Evolutionary conservation across 345 rosid genomes (phyloP).

Genomic region (Citrus reticulata): DNA sequence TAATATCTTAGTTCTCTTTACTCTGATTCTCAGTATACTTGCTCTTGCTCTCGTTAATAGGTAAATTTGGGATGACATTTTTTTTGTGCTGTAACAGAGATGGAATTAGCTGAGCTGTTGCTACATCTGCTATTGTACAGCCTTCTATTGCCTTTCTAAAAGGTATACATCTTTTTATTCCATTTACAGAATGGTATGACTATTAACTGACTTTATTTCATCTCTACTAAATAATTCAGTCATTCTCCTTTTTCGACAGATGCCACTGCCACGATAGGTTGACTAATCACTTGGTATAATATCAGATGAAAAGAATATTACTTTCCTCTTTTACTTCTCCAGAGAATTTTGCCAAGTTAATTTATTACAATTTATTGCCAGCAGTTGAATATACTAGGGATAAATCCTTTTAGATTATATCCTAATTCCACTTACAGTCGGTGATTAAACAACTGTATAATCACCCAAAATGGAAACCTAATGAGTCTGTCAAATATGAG

Average conservation of each 20-base stretch:
- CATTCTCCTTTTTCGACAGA: neutral
- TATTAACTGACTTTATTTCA: neutral
- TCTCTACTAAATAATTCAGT: neutral
- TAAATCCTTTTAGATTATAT: too few relatives aligned
- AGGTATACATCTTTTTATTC: constrained; percentile 11
- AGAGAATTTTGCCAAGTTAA: too few relatives aligned
- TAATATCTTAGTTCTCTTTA: neutral
- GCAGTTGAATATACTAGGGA: too few relatives aligned
- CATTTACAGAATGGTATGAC: neutral
- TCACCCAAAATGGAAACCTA: neutral
- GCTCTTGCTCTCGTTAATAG: neutral
- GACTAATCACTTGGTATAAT: neutral
- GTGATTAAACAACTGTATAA: neutral
- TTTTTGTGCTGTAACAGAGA: constrained; percentile 15
- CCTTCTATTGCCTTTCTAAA: constrained; percentile 8
- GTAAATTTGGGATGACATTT: constrained; percentile 1
- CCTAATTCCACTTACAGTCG: neutral
- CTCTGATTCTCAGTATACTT: neutral
- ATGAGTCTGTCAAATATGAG: too few relatives aligned
- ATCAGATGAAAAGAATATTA: too few relatives aligned
- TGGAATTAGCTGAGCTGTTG: constrained; percentile 3
- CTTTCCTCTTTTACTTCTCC: too few relatives aligned
- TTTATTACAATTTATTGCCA: too few relatives aligned
- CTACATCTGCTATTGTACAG: constrained; percentile 5
- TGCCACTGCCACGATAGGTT: neutral